These are phyloP conservation scores for Didymella keratinophila DNA, from an alignment of 2,329 filamentous ascomycete genomes.

Conservation along the genomic window DNA sequence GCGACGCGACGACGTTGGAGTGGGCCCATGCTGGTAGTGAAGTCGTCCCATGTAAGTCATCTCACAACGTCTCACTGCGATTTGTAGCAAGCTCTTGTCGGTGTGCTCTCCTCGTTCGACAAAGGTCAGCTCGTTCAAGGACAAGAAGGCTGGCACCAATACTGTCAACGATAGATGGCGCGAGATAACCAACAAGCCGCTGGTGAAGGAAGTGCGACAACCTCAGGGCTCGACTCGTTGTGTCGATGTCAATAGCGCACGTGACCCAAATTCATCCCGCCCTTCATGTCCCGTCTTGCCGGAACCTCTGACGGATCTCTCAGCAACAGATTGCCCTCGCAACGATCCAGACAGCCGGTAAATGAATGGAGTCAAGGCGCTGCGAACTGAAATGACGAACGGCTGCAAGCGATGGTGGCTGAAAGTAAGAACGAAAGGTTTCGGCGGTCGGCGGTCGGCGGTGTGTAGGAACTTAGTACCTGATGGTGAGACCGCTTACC, in stretches of 20 bases:
- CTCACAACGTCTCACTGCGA: neutral
- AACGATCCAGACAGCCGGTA: constrained; percentile 13
- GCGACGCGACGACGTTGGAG: neutral
- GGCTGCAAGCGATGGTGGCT: constrained; percentile 11
- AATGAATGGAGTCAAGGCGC: neutral
- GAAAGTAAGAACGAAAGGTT: constrained; percentile 1
- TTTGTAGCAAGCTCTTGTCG: neutral
- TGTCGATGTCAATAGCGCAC: neutral
- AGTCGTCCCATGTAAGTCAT: neutral
- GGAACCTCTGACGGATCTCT: neutral
- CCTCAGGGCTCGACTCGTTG: neutral
- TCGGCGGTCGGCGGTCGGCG: constrained; percentile 10
- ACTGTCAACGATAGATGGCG: neutral
- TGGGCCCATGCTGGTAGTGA: neutral
- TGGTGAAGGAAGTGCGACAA: neutral
- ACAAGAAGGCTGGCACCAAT: neutral
- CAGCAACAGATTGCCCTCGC: neutral
- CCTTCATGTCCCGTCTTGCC: neutral
- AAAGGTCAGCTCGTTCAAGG: neutral
- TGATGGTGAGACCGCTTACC: constrained; percentile 17
- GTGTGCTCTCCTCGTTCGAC: neutral
- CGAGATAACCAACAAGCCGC: neutral
- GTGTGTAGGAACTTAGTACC: constrained; percentile 1
- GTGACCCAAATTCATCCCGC: neutral
- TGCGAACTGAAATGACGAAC: constrained; percentile 2